Evolutionary conservation across 768 basidiomycete species (phyloP).

Genomic region (Suillus cothurnatus): DNA sequence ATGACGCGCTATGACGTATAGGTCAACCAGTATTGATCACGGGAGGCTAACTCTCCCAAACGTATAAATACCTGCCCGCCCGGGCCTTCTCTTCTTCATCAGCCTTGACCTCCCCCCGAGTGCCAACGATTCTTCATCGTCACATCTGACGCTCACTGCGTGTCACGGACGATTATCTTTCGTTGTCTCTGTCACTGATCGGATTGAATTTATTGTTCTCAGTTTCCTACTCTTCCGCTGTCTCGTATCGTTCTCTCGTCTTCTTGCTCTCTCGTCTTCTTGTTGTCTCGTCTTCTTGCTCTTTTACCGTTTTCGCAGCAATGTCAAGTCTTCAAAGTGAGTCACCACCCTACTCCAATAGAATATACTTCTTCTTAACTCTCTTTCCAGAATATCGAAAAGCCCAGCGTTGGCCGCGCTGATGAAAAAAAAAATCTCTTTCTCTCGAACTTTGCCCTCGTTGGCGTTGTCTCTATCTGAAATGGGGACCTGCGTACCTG

Average conservation of each 20-base stretch:
- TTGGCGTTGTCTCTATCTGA: neutral
- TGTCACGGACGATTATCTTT: slow-evolving; percentile 1
- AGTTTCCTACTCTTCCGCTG: neutral
- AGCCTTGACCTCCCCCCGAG: slow-evolving; percentile 1
- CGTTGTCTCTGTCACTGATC: slow-evolving; percentile 1
- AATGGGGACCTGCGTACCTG: neutral
- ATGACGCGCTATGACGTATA: neutral
- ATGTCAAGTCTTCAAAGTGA: neutral
- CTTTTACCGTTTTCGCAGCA: neutral
- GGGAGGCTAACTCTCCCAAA: neutral
- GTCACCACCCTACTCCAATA: neutral
- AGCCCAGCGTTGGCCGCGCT: slow-evolving; percentile 1
- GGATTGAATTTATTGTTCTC: neutral
- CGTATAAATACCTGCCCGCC: neutral
- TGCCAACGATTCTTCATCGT: neutral
- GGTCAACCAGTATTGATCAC: neutral
- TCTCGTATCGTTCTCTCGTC: neutral
- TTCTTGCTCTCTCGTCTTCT: neutral
- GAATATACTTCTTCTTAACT: neutral
- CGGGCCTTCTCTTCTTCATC: neutral
- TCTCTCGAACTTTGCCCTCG: neutral
- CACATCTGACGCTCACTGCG: neutral
- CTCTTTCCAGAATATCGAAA: neutral
- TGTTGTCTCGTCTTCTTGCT: neutral
- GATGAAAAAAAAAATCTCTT: neutral